Conservation (phyloP, 1,139 yeast genomes). For the Hyphopichia buzzinii region DNA sequence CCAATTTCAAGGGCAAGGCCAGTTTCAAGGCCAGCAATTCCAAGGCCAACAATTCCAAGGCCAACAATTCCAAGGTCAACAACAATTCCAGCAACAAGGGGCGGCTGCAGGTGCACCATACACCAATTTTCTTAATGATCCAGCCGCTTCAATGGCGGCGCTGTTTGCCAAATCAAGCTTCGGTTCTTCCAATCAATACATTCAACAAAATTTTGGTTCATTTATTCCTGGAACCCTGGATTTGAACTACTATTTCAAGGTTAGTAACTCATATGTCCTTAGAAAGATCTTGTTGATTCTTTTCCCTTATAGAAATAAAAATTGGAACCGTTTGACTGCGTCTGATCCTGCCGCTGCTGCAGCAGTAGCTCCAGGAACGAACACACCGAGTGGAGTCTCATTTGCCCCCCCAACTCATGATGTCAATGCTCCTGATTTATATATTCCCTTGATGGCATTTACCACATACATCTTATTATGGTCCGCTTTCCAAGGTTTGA, state of each 20-base stretch:
- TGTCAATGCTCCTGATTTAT: slow-evolving; percentile 93
- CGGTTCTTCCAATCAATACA: slow-evolving; percentile 64
- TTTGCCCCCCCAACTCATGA: slow-evolving; percentile 79
- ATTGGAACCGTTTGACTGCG: slow-evolving; percentile 65
- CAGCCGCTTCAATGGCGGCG: slow-evolving; percentile 81
- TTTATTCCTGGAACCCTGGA: slow-evolving; percentile 52
- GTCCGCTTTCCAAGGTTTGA: slow-evolving; percentile 83
- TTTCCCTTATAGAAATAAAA: slow-evolving; percentile 83
- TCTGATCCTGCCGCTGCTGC: slow-evolving; percentile 19
- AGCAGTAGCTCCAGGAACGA: slow-evolving; percentile 19
- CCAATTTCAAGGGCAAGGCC: slow-evolving; percentile 26
- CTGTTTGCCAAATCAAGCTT: slow-evolving; percentile 88
- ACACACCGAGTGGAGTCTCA: slow-evolving; percentile 29
- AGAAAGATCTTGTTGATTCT: slow-evolving; percentile 69
- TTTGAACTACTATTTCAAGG: slow-evolving; percentile 83
- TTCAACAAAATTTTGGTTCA: slow-evolving; percentile 67
- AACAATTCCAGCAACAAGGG: slow-evolving; percentile 8
- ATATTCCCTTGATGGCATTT: slow-evolving; percentile 91
- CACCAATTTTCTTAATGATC: slow-evolving; percentile 63
- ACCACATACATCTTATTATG: slow-evolving; percentile 83
- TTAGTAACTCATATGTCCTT: slow-evolving; percentile 82
- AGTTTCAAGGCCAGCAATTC: slow-evolving; percentile 17
- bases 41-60: slow-evolving; percentile 12
- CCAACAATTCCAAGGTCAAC: slow-evolving; percentile 7
- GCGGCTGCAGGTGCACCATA: slow-evolving; percentile 8